Evolutionary conservation across 164 flowering plant species (phyloP).

Genomic region (Sedum album): DNA sequence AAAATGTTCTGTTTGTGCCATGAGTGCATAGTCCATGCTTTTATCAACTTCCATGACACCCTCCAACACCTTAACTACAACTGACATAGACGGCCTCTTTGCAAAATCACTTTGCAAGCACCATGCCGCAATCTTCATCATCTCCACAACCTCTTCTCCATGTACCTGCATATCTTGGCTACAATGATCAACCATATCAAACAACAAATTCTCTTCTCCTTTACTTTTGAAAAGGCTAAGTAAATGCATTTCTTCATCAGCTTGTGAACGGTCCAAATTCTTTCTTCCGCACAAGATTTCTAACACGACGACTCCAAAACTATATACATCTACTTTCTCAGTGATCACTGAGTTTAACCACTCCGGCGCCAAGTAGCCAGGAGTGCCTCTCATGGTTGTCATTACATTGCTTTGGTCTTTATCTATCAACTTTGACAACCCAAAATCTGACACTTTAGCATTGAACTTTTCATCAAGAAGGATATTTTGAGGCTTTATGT

Average conservation of each 20-base stretch:
- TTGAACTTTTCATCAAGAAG: not conserved
- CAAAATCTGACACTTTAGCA: slow-evolving; percentile 18
- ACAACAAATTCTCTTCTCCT: slow-evolving; percentile 10
- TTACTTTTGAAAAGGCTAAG: slow-evolving; percentile 11
- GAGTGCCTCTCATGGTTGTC: slow-evolving; percentile 22
- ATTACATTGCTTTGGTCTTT: slow-evolving; percentile 14
- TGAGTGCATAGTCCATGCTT: slow-evolving; percentile 6
- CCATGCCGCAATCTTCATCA: slow-evolving; percentile 19
- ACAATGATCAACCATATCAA: slow-evolving; percentile 14
- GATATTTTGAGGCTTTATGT: too few species aligned
- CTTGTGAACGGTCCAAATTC: slow-evolving; percentile 13
- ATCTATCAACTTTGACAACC: slow-evolving; percentile 15
- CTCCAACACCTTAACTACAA: slow-evolving; percentile 18
- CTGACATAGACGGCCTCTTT: slow-evolving; percentile 18
- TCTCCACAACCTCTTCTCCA: slow-evolving; percentile 9
- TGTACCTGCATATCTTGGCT: slow-evolving; percentile 16
- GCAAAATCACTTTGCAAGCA: slow-evolving; percentile 17
- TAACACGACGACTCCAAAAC: too few species aligned
- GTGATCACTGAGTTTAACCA: slow-evolving; percentile 15
- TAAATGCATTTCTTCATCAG: slow-evolving; percentile 13
- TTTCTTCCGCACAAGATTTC: slow-evolving; percentile 8
- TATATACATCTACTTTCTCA: not conserved
- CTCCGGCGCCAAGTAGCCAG: slow-evolving; percentile 20
- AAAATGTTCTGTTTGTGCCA: not conserved
- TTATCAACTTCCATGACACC: slow-evolving; percentile 12